Conservation (phyloP, 306 rosid species). For the Sindora glabra region DNA sequence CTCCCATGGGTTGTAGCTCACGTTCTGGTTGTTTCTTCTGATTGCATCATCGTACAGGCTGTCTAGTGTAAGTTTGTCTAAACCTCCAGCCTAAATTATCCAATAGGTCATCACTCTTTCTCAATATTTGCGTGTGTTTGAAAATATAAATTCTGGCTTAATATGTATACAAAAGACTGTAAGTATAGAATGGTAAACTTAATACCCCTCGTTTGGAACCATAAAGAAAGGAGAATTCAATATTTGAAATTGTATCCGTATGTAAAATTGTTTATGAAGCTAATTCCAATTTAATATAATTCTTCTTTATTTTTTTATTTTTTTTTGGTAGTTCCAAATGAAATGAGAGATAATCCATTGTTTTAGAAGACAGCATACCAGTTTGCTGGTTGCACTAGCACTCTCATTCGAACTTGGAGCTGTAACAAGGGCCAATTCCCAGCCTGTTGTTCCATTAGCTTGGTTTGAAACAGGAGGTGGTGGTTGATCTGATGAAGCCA, state of each 20-base stretch:
- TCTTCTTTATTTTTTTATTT: too few species aligned
- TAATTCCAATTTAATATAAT: too few species aligned
- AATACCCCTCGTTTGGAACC: too few species aligned
- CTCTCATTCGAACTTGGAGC: constrained; percentile 94
- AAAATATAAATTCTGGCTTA: too few species aligned
- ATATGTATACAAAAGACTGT: neutral
- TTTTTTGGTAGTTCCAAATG: too few species aligned
- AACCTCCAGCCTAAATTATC: constrained; percentile 79
- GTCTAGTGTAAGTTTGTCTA: constrained; percentile 90
- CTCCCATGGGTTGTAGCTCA: constrained; percentile 97
- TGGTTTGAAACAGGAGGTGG: constrained; percentile 50
- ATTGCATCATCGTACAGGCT: constrained; percentile 93
- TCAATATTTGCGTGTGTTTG: too few species aligned
- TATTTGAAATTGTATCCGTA: too few species aligned
- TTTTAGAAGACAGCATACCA: too few species aligned
- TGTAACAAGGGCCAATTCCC: constrained; percentile 98
- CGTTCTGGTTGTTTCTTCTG: constrained; percentile 78
- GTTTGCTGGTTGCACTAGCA: constrained; percentile 64
- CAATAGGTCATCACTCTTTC: constrained; percentile 20
- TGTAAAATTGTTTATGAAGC: too few species aligned
- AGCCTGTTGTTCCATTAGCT: constrained; percentile 71
- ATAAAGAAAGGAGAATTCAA: neutral
- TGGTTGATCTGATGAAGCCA: constrained; percentile 61
- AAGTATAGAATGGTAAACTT: too few species aligned
- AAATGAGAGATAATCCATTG: too few species aligned